Evolutionary conservation across 352 stramenopile genomes (phyloP), one percentile per base, ranked within the genome.

Genomic region (Phytophthora tubulina): DNA sequence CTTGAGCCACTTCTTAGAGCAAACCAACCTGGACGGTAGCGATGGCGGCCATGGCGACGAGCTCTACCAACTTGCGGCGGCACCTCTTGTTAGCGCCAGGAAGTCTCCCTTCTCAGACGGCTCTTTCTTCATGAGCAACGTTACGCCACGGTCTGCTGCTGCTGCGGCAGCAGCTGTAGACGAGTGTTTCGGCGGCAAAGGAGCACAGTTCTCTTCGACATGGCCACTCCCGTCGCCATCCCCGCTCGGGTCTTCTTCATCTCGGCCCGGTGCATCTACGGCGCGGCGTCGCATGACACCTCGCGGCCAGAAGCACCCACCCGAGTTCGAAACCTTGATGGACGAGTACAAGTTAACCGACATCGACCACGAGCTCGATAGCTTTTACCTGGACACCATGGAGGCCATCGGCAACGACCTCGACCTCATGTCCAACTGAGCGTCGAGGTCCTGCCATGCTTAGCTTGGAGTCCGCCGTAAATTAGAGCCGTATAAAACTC

Each of bases 281-380:
- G 41, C 48, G n/a, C 45, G 50, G 27, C 41, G 45, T 55, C 63
- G 60, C 9, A 67, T 81, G 58, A 74, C 80, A 6, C 79, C 71
- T 35, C 64, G 70, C 13, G 78, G 89, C 38, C 71, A 80, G 35
- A 86, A 79, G 63, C 78, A 80, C 42, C 64, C 79, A 45, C 78
- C 81, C 8, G 87, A 95, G 74, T 93, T 93, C 61, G 85, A 93
- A 59, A 89, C 78, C 36, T 75, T 92, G 39, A 75, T 88, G 45
- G 84, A 92, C 44, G 85, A 93, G 74, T 92, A 92, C 78, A 86
- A 92, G 67, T 83, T 93, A 54, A 89, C 83, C 6, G 86, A 94
- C 76, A 91, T 93, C 69, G 85, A 92, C 59, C 84, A 92, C 69
- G 87, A 95, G 74, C 81, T 95, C 51, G 84, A 93, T 67, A 93